Evolutionary conservation across 2,329 filamentous ascomycete genomes (phyloP).

Genomic region (Pseudogymnoascus sp.): DNA sequence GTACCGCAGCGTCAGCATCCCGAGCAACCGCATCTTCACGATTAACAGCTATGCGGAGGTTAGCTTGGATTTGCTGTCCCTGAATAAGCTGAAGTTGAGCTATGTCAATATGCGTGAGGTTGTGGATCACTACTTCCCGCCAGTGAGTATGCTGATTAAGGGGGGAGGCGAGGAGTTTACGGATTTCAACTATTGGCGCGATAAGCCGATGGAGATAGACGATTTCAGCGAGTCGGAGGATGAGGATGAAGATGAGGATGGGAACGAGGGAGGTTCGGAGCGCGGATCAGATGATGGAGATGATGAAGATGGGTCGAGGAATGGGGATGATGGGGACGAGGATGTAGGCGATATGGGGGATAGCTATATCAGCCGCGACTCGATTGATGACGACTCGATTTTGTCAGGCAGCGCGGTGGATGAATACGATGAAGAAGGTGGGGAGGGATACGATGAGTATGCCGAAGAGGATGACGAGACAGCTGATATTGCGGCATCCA

Average conservation of each 20-base stretch:
- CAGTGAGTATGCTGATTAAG: conserved; percentile 76
- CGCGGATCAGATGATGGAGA: conserved; percentile 44
- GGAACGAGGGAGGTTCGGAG: conserved; percentile 35
- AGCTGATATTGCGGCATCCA: conserved; percentile 29
- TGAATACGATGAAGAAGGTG: conserved; percentile 30
- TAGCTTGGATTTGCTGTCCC: conserved; percentile 75
- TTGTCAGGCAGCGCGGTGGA: conserved; percentile 42
- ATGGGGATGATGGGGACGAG: conserved; percentile 41
- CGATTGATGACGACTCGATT: conserved; percentile 37
- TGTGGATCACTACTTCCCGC: conserved; percentile 96
- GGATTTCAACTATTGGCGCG: conserved; percentile 95
- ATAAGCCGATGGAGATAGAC: conserved; percentile 72
- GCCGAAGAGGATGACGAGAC: conserved; percentile 30
- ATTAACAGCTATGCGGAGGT: conserved; percentile 98
- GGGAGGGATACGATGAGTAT: conserved; percentile 5
- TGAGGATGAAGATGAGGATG: conserved; percentile 44
- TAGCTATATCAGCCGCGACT: conserved; percentile 48
- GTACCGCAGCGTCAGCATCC: conserved; percentile 93
- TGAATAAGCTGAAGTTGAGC: conserved; percentile 93
- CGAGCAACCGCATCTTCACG: conserved; percentile 88
- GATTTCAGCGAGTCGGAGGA: conserved; percentile 82
- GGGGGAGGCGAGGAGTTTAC: conserved; percentile 91
- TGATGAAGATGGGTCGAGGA: conserved; percentile 36
- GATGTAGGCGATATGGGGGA: conserved; percentile 45
- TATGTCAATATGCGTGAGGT: conserved; percentile 97